Evolutionary conservation across 1,284 basidiomycete species (phyloP), one percentile per base, ranked within the genome.

Genomic region (Bondarzewia mesenterica): DNA sequence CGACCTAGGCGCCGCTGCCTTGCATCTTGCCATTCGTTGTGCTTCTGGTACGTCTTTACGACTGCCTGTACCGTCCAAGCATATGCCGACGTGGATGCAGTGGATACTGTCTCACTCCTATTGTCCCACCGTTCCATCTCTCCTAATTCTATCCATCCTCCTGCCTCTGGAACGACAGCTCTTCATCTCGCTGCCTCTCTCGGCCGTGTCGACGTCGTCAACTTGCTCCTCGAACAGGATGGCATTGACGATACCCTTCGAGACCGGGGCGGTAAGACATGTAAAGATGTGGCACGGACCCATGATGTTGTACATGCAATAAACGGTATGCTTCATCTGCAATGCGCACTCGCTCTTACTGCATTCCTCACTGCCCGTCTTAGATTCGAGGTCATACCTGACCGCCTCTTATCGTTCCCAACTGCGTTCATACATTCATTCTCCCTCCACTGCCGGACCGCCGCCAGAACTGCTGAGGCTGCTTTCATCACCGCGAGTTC

Each of bases 11-110:
- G 84, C 88, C 21, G 80, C 85, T 5, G 81, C 91, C 0, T 71
- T 95, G 6, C 90, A 93, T 61, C 78, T 95, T 32, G 91, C 92
- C 4, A 84, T 95, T 14, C 77, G 89, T 46, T 93, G 93, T 59
- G 89, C 84, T 48, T 80, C 83, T 21, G 75, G 89, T 91, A 58
- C 55, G 85, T 74, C 44, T 48, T 47, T 12, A 18, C 46, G 26
- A 37, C 44, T 27, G 7, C 3, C 23, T 32, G 2, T 25, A n/a
- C 21, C 18, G 12, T 40, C 42, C 40, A 32, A 32, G 50, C 47
- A 48, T 49, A 47, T 42, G 10, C 26, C 16, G 23, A 14, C 39
- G 15, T 41, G 14, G 2, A 35, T 55, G 32, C 57, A 87, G 78
- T 67, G 39, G 75, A 82, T 40, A 87, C 82, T 7, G 75, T 90